Conservation (phyloP, 2,329 filamentous ascomycete species). For the Calonectria crousiana region DNA sequence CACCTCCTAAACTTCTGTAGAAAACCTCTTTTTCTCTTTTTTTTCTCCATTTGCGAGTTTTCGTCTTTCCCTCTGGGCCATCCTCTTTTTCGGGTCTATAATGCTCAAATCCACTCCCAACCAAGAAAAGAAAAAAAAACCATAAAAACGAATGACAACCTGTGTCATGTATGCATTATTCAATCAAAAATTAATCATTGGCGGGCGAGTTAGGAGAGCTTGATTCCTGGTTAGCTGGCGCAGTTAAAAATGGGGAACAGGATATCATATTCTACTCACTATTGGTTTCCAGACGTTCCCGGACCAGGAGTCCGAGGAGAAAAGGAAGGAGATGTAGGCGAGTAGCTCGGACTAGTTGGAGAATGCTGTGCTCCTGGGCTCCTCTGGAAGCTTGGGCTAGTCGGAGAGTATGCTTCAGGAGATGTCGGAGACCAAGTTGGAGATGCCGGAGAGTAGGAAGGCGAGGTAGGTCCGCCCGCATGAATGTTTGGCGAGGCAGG, state of each 20-base stretch:
- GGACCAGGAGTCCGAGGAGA: slow-evolving; percentile 61
- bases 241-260: background rate
- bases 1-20: slow-evolving; percentile 14
- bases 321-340: slow-evolving; percentile 68
- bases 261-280: slow-evolving; percentile 44
- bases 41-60: slow-evolving; percentile 25
- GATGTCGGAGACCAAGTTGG: slow-evolving; percentile 86
- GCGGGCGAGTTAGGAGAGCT: slow-evolving; percentile 60
- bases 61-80: slow-evolving; percentile 33
- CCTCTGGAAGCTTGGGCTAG: slow-evolving; percentile 70
- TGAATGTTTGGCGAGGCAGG: slow-evolving; percentile 72
- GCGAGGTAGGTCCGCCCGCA: slow-evolving; percentile 61
- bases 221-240: slow-evolving; percentile 41
- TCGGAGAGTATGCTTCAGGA: slow-evolving; percentile 72
- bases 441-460: slow-evolving; percentile 77
- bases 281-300: slow-evolving; percentile 57
- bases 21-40: slow-evolving; percentile 21
- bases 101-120: slow-evolving; percentile 37
- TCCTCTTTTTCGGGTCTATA: slow-evolving; percentile 46
- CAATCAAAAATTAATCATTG: slow-evolving; percentile 54
- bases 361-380: slow-evolving; percentile 67
- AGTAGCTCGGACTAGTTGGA: slow-evolving; percentile 79
- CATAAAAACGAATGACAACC: slow-evolving; percentile 43
- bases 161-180: slow-evolving; percentile 51
- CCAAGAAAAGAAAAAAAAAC: slow-evolving; percentile 37